Evolutionary conservation across 805 yeast species (phyloP).

Genomic region (Yarrowia osloensis): DNA sequence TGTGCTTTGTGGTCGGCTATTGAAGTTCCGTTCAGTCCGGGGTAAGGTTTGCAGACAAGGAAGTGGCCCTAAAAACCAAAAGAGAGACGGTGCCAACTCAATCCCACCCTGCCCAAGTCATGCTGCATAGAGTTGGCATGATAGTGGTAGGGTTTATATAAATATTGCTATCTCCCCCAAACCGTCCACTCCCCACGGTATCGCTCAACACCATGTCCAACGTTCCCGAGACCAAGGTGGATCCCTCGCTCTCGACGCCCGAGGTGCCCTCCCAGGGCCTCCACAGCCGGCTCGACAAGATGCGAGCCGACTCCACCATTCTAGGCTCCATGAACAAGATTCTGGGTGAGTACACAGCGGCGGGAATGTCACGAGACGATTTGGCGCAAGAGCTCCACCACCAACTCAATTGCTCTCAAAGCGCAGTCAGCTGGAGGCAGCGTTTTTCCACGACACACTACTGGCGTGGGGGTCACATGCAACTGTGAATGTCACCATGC

Average conservation of each 20-base stretch:
- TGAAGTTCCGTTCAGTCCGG: slow-evolving; percentile 30
- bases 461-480: slow-evolving; percentile 16
- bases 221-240: slow-evolving; percentile 30
- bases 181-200: not conserved
- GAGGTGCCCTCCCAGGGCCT: slow-evolving; percentile 26
- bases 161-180: slow-evolving; percentile 27
- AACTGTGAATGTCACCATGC: not conserved
- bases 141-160: slow-evolving; percentile 24
- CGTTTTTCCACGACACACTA: no score
- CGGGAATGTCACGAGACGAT: no score
- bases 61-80: slow-evolving; percentile 15
- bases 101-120: slow-evolving; percentile 28
- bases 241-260: slow-evolving; percentile 28
- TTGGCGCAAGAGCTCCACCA: no score
- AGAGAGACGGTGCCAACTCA: not conserved
- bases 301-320: slow-evolving; percentile 46
- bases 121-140: slow-evolving; percentile 1
- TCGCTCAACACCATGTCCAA: slow-evolving; percentile 28
- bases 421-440: no score
- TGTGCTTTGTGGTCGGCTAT: slow-evolving; percentile 15
- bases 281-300: slow-evolving; percentile 39
- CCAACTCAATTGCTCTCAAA: slow-evolving; percentile 32
- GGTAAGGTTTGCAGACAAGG: slow-evolving; percentile 26
- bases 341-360: slow-evolving; percentile 40
- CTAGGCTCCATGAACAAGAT: slow-evolving; percentile 56